Evolutionary conservation across 2,329 filamentous ascomycete genomes (phyloP), one percentile per base, ranked within the genome.

Genomic region (Cyclaneusma minus): DNA sequence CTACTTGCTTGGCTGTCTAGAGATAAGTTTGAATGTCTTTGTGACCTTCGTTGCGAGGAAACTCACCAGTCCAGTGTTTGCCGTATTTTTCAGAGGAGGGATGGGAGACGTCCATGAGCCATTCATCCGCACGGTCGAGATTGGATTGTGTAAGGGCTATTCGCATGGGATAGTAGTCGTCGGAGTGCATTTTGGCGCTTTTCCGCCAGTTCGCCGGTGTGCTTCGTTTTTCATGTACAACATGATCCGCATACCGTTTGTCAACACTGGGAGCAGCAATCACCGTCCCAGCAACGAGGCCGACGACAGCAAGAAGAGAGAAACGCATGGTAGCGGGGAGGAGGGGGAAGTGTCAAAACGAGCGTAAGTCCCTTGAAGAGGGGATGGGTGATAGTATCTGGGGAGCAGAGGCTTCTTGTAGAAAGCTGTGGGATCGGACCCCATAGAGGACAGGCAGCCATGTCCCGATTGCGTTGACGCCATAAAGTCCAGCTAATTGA

Each of bases 61-160:
- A n/a, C n/a, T n/a, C n/a, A n/a, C n/a, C n/a, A 5, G 53, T 52
- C 54, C 58, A 62, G 43, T 63, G 57, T 30, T 54, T 51, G 28
- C 59, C 58, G 35, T 62, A 63, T 17, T 51, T 49, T n/a, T 49
- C 37, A 5, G 57, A 62, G 7, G 39, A 32, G 3, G 59, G 59
- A 35, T 64, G 47, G 2, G 58, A 44, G 10, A 62, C 55, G 11
- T 56, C 48, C 13, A 51, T 41, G 7, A 61, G 43, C 21, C 54
- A 52, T 24, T 54, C 52, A 30, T 60, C 56, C 3, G 49, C 57
- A 18, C 47, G 47, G 27, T 61, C 48, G 11, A 63, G 39, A 30
- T 62, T 62, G 13, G 48, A 46, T 34, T 63, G 58, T 19, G 50
- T 42, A 19, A 62, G 44, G 4, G 56, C 58, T 25, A 62, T 34